phyloP scores from a whole-genome alignment of 192 early-diverging fungal species.

The Oehlia diaphana region DNA sequence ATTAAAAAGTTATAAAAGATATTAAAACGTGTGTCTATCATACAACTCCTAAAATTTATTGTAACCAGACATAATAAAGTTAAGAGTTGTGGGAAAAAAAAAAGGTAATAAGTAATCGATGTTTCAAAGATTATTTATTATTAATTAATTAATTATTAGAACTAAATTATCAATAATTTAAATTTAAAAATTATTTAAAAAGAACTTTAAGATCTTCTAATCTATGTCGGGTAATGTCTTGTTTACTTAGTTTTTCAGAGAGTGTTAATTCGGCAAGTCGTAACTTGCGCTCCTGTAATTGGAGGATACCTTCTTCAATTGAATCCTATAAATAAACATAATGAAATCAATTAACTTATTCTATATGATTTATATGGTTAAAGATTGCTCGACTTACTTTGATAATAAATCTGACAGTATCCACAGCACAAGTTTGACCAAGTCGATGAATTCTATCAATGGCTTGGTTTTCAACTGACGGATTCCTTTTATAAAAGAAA shows the following conservation, averaged over 20 bases:
- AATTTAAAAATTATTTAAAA: constrained; percentile 31
- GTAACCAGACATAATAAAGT: too few relatives aligned
- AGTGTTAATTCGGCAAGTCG: constrained; percentile 44
- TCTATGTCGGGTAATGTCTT: constrained; percentile 40
- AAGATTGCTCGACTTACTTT: constrained; percentile 32
- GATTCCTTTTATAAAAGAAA: constrained; percentile 63
- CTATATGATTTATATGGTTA: background rate
- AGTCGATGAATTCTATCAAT: constrained; percentile 85
- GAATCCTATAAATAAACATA: constrained; percentile 36
- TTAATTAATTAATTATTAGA: too few relatives aligned
- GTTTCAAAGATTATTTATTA: too few relatives aligned
- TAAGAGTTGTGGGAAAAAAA: too few relatives aligned
- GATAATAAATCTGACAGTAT: constrained; percentile 65
- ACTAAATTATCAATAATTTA: too few relatives aligned
- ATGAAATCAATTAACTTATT: background rate
- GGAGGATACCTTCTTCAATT: constrained; percentile 57
- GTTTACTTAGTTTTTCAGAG: constrained; percentile 41
- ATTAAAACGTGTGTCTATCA: too few relatives aligned
- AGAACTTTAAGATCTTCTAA: constrained; percentile 42
- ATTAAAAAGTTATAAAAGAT: too few relatives aligned
- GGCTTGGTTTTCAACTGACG: constrained; percentile 78
- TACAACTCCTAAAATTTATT: too few relatives aligned
- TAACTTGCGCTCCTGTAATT: constrained; percentile 52
- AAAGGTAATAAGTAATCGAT: too few relatives aligned
- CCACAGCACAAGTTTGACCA: constrained; percentile 66